Evolutionary conservation across 2,329 filamentous ascomycete genomes (phyloP), one percentile per base, ranked within the genome.

Genomic region (Arthrobotrys entomopaga): DNA sequence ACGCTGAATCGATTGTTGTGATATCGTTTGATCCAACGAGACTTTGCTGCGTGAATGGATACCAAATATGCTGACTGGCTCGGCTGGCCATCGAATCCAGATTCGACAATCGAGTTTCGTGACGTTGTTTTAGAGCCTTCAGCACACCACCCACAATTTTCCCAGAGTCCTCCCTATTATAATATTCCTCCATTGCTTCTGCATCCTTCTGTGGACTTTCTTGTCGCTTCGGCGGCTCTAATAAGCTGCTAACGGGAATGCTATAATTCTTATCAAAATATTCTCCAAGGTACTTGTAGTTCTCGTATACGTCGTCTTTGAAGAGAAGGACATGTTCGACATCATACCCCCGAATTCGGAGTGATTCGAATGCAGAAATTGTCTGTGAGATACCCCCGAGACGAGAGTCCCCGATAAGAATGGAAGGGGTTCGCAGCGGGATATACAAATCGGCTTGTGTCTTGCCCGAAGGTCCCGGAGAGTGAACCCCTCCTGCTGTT

Each of bases 1-100:
- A 34, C 6, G 29, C 29, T 1, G 29, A 34, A 34, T 34, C 29
- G 10, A 96, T 93, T 0, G 88, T 86, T 0, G 88, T 85, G 52
- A 96, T 91, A 13, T 87, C 87, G 1, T 87, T 81, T 3, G 87
- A 81, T 0, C 84, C 83, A 77, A 91, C 83, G 57, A 86, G 84
- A 46, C 87, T 87, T 75, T 96, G 92, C 78, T 96, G 92, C 0
- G 91, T 93, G 78, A 96, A 96, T 0, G 92, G 92, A 78, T 94
- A 94, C 92, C 92, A 96, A 42, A 96, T 92, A 1, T 83, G 84
- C 8, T 85, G 80, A 65, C 88, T 83, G 0, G 92, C 91, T 46
- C 85, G 83, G 0, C 82, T 79, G 0, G 87, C 82, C 86, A 94
- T 88, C 10, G 29, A 34, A 34, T 34, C 29, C 29, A 34, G 6